Conservation (phyloP, 768 basidiomycete genomes). For the Lactifluus volemus region DNA sequence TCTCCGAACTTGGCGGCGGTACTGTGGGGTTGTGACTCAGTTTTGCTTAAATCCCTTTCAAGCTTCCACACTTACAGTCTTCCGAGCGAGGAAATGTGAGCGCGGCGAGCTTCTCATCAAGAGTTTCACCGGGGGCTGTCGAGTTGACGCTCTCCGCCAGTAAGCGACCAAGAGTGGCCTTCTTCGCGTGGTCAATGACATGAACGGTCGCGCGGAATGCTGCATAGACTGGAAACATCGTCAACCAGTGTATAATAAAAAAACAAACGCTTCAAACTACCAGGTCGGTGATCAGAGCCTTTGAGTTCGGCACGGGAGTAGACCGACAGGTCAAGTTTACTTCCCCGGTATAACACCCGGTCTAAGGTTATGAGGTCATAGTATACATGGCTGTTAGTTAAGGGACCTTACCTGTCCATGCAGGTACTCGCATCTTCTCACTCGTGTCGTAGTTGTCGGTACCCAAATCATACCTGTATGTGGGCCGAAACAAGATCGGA, state of each 20-base stretch:
- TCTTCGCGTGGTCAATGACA: slow-evolving; percentile 70
- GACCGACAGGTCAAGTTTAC: slow-evolving; percentile 56
- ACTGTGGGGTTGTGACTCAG: slow-evolving; percentile 36
- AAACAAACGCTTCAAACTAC: slow-evolving; percentile 29
- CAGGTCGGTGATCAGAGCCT: slow-evolving; percentile 95
- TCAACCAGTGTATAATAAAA: neutral
- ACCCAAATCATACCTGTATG: slow-evolving; percentile 82
- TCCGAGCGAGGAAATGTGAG: slow-evolving; percentile 41
- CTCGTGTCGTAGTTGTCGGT: slow-evolving; percentile 89
- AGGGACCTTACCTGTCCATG: slow-evolving; percentile 80
- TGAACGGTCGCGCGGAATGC: slow-evolving; percentile 72
- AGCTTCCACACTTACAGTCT: slow-evolving; percentile 33
- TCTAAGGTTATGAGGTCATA: slow-evolving; percentile 39
- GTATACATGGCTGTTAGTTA: slow-evolving; percentile 13
- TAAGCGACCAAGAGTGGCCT: slow-evolving; percentile 55
- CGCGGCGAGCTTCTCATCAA: slow-evolving; percentile 61
- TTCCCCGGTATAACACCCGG: slow-evolving; percentile 83
- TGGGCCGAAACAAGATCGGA: slow-evolving; percentile 84
- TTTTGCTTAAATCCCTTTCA: neutral
- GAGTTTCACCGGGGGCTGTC: slow-evolving; percentile 53
- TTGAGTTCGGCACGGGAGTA: slow-evolving; percentile 81
- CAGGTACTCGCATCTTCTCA: slow-evolving; percentile 93
- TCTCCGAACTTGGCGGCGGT: slow-evolving; percentile 78
- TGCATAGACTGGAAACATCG: slow-evolving; percentile 56
- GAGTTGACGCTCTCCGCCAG: slow-evolving; percentile 57